phyloP scores from a whole-genome alignment of 2,329 filamentous ascomycete genomes.

The Xylaria polymorpha region DNA sequence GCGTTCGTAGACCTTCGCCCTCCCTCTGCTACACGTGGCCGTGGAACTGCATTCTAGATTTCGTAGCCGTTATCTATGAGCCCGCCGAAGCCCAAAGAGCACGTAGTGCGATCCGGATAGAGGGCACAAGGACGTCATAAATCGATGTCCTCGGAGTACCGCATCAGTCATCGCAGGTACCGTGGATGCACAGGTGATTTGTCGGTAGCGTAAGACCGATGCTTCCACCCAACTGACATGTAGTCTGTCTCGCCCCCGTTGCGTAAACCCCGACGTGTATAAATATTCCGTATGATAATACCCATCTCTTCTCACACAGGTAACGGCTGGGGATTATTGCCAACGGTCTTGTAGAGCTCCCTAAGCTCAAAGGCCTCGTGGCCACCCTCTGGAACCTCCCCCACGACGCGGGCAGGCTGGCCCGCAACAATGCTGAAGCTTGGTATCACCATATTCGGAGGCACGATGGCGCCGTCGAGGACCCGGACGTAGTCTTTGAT shows the following conservation, averaged over 20 bases:
- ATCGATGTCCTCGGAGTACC: neutral
- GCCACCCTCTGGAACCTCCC: constrained; percentile 80
- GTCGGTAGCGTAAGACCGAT: neutral
- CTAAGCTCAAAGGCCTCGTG: constrained; percentile 72
- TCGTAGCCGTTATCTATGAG: neutral
- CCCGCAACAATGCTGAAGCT: constrained; percentile 93
- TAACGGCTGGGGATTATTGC: constrained; percentile 63
- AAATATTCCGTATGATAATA: neutral
- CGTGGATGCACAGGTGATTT: neutral
- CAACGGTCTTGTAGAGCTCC: constrained; percentile 72
- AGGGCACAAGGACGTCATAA: neutral
- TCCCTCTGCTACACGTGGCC: neutral
- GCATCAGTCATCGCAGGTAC: neutral
- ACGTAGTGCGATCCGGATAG: neutral
- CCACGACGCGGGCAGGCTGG: constrained; percentile 80
- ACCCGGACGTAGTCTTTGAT: constrained; percentile 94
- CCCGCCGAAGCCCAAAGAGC: neutral
- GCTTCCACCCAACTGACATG: neutral
- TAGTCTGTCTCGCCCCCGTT: neutral
- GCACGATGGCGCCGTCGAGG: constrained; percentile 84
- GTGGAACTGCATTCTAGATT: neutral
- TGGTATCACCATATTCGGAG: constrained; percentile 89
- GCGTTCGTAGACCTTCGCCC: neutral
- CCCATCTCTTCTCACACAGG: constrained; percentile 48
- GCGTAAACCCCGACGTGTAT: neutral